Evolutionary conservation across 1,139 yeast genomes (phyloP).

Genomic region (Zygoascus hellenicus): DNA sequence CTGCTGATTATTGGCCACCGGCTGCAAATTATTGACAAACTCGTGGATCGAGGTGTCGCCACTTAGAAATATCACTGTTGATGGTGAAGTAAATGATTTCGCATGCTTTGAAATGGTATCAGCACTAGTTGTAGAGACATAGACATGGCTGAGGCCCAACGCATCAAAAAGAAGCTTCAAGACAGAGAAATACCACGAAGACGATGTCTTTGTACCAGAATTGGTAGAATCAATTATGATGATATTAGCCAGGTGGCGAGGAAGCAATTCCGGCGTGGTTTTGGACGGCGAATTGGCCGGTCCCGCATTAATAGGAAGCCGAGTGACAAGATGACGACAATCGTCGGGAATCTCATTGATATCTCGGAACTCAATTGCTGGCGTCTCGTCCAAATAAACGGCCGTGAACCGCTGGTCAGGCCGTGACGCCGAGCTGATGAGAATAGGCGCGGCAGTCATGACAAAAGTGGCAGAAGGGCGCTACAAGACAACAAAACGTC

Average conservation of each 20-base stretch:
- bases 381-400: not conserved
- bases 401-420: not conserved
- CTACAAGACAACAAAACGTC: too few species aligned
- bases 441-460: too few species aligned
- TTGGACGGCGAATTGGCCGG: too few species aligned
- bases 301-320: too few species aligned
- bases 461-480: too few species aligned
- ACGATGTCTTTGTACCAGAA: conserved; percentile 28
- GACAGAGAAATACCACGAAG: conserved; percentile 28
- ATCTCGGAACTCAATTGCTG: not conserved
- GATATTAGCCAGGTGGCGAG: conserved; percentile 27
- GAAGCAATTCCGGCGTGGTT: conserved; percentile 10
- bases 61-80: conserved; percentile 58
- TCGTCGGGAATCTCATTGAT: not conserved
- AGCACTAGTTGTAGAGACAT: conserved; percentile 33
- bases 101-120: conserved; percentile 32
- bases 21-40: conserved; percentile 51
- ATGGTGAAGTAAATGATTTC: conserved; percentile 26
- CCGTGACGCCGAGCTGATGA: too few species aligned
- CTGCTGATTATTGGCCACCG: conserved; percentile 12
- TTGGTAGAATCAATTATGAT: conserved; percentile 33
- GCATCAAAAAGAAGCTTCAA: conserved; percentile 32
- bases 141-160: conserved; percentile 32
- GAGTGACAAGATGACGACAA: too few species aligned
- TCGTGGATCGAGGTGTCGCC: conserved; percentile 87